Evolutionary conservation across 2,329 filamentous ascomycete species (phyloP).

Genomic region (Parafenestella ontariensis): DNA sequence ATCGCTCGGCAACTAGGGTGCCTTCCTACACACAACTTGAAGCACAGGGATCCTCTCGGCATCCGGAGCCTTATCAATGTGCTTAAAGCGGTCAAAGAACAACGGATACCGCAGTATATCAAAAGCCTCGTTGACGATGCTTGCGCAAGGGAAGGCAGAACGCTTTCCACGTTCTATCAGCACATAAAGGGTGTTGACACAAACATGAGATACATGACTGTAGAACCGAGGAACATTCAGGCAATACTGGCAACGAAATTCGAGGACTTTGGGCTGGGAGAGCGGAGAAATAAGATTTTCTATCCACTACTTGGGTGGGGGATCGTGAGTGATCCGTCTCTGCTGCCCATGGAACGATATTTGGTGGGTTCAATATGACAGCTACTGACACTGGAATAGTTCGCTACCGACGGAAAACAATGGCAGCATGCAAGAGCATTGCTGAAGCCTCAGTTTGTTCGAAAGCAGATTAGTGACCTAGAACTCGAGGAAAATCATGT

Average conservation of each 20-base stretch:
- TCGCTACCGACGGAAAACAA: slow-evolving; percentile 37
- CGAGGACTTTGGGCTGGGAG: slow-evolving; percentile 54
- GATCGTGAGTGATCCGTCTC: slow-evolving; percentile 32
- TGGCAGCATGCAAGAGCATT: slow-evolving; percentile 44
- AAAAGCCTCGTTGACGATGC: slow-evolving; percentile 26
- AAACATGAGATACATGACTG: slow-evolving; percentile 41
- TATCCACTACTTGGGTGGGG: slow-evolving; percentile 50
- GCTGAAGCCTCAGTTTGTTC: slow-evolving; percentile 46
- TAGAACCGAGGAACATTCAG: slow-evolving; percentile 56
- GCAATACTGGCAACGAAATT: slow-evolving; percentile 53
- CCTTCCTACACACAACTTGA: slow-evolving; percentile 46
- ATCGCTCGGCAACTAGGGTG: slow-evolving; percentile 53
- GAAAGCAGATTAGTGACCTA: slow-evolving; percentile 42
- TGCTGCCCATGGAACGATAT: neutral
- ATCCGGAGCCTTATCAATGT: slow-evolving; percentile 54
- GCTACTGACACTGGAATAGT: slow-evolving; percentile 20
- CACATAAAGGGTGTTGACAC: slow-evolving; percentile 23
- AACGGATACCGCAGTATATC: slow-evolving; percentile 41
- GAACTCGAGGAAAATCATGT: slow-evolving; percentile 41
- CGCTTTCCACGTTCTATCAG: slow-evolving; percentile 36
- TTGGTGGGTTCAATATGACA: neutral
- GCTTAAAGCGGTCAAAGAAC: slow-evolving; percentile 47
- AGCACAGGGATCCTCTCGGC: slow-evolving; percentile 58
- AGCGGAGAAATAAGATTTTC: slow-evolving; percentile 46
- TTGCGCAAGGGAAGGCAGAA: slow-evolving; percentile 21